Evolutionary conservation across 371 early-diverging fungal species (phyloP).

Genomic region (Circinella minor): DNA sequence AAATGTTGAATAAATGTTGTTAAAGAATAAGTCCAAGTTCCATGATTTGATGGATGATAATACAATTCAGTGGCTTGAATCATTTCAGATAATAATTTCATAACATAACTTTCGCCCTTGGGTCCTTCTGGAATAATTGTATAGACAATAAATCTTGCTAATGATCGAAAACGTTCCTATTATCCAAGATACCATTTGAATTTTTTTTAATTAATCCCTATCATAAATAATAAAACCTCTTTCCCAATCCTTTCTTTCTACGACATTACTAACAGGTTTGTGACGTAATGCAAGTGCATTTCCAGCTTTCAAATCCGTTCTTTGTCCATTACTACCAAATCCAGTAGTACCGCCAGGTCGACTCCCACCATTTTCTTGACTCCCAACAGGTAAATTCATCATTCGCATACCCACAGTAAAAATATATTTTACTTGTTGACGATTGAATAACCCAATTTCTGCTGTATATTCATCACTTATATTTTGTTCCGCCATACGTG

Average conservation of each 20-base stretch:
- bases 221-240: neutral
- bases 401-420: constrained; percentile 75
- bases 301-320: constrained; percentile 47
- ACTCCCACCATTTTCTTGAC: constrained; percentile 44
- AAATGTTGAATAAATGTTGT: constrained; percentile 69
- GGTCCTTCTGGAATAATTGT: constrained; percentile 64
- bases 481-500: constrained; percentile 72
- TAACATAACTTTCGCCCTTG: constrained; percentile 31
- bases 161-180: constrained; percentile 45
- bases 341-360: constrained; percentile 43
- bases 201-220: no score
- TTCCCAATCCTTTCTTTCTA: neutral
- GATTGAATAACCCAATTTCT: constrained; percentile 65
- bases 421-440: constrained; percentile 66
- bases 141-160: constrained; percentile 81
- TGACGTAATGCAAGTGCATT: constrained; percentile 49
- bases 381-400: constrained; percentile 82
- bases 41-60: constrained; percentile 90
- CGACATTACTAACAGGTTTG: constrained; percentile 27
- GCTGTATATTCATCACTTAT: constrained; percentile 19
- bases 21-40: constrained; percentile 76
- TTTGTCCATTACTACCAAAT: constrained; percentile 33
- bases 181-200: no score
- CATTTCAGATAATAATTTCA: constrained; percentile 69
- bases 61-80: constrained; percentile 88